Conservation (phyloP, 1,139 yeast genomes). For the Geotrichum carabidarum region DNA sequence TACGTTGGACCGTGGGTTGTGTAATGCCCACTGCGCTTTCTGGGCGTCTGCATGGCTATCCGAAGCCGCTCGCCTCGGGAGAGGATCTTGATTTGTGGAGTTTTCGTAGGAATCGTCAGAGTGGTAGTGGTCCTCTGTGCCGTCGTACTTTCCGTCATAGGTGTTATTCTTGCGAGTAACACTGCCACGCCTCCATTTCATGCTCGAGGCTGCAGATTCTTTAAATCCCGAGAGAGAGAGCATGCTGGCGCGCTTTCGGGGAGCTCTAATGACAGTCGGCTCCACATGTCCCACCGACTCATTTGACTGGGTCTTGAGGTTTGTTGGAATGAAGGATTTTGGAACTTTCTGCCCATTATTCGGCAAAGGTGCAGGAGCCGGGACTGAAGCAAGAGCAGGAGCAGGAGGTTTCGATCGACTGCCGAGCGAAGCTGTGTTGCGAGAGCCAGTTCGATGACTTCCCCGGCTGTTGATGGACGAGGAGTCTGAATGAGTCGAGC, state of each 20-base stretch:
- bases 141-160: neutral
- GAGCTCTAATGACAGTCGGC: neutral
- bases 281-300: neutral
- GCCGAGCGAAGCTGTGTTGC: neutral
- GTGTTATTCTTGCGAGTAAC: neutral
- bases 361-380: too few relatives aligned
- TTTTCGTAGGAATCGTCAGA: neutral
- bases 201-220: conserved; percentile 1
- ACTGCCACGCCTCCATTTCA: neutral
- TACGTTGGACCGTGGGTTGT: too few relatives aligned
- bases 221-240: neutral
- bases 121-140: conserved; percentile 3
- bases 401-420: too few relatives aligned
- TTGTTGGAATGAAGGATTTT: too few relatives aligned
- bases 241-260: conserved; percentile 2
- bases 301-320: too few relatives aligned
- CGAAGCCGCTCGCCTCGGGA: too few relatives aligned
- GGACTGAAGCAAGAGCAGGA: too few relatives aligned
- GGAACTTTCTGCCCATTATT: too few relatives aligned
- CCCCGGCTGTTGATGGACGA: neutral
- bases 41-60: too few relatives aligned
- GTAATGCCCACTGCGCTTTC: too few relatives aligned
- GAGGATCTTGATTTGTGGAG: too few relatives aligned
- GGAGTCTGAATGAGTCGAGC: neutral
- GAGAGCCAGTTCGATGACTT: neutral